These are phyloP conservation scores for Evernia prunastri DNA, from an alignment of 495 filamentous ascomycete species.

Conservation along the genomic window DNA sequence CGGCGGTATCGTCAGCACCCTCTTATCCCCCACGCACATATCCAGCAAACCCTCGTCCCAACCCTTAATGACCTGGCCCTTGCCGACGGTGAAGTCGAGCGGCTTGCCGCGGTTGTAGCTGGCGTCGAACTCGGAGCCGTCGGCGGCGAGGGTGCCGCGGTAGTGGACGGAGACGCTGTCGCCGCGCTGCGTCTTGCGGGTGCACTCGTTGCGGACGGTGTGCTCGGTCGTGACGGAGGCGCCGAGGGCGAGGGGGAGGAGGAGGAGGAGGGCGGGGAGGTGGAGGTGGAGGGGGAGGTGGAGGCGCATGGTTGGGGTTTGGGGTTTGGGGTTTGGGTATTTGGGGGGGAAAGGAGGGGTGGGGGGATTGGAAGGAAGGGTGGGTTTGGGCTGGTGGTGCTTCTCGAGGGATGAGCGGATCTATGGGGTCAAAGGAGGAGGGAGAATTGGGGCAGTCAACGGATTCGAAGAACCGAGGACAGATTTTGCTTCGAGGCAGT, in stretches of 20 bases:
- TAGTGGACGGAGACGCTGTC: constrained; percentile 85
- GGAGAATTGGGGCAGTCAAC: no score
- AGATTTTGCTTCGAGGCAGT: no score
- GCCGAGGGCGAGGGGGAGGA: constrained; percentile 20
- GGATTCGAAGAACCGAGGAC: no score
- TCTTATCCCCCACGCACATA: constrained; percentile 97
- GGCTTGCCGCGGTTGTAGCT: constrained; percentile 68
- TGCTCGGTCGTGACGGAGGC: constrained; percentile 63
- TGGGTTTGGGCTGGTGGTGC: background rate
- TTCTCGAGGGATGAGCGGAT: no score
- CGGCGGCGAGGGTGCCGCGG: constrained; percentile 60
- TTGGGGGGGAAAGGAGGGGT: no score
- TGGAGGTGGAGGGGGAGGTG: constrained; percentile 14
- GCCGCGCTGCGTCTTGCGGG: constrained; percentile 66
- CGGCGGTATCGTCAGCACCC: constrained; percentile 85
- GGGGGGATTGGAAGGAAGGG: background rate
- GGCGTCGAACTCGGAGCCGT: constrained; percentile 50
- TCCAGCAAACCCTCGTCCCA: constrained; percentile 88
- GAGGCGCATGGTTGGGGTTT: constrained; percentile 3
- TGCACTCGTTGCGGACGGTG: constrained; percentile 63
- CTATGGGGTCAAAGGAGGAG: no score
- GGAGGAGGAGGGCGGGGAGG: constrained; percentile 22
- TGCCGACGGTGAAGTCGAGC: constrained; percentile 71
- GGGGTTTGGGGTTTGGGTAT: no score
- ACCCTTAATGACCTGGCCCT: constrained; percentile 82